phyloP scores from a whole-genome alignment of 164 flowering plant genomes.

The Chloranthus sessilifolius region DNA sequence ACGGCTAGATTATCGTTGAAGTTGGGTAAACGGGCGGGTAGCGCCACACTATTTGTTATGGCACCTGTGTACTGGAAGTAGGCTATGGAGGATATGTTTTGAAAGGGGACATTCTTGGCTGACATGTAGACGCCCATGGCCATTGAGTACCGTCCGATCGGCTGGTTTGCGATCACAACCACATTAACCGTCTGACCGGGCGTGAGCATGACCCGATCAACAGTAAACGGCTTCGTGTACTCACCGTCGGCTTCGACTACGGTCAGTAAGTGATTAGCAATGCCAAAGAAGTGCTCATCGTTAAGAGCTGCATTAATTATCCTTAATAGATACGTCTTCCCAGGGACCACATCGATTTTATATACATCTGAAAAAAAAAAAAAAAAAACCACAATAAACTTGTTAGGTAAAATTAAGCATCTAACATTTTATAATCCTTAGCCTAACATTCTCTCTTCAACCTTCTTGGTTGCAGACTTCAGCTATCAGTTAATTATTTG shows the following conservation, averaged over 20 bases:
- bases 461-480: too few relatives aligned
- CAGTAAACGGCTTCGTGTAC: conserved; percentile 59
- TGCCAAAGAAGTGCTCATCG: conserved; percentile 53
- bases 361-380: conserved; percentile 29
- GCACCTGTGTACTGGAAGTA: conserved; percentile 47
- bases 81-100: conserved; percentile 37
- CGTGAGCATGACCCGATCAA: conserved; percentile 46
- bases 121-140: conserved; percentile 56
- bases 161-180: conserved; percentile 51
- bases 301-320: conserved; percentile 59
- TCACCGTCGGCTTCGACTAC: conserved; percentile 61
- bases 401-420: too few relatives aligned
- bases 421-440: too few relatives aligned
- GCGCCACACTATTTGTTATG: conserved; percentile 15
- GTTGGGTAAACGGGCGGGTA: conserved; percentile 39
- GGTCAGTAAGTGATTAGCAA: conserved; percentile 61
- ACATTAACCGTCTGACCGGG: conserved; percentile 70
- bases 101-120: conserved; percentile 32
- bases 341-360: conserved; percentile 40
- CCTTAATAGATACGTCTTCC: conserved; percentile 63
- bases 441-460: too few relatives aligned
- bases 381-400: too few relatives aligned
- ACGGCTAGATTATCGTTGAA: conserved; percentile 42
- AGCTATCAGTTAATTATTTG: too few relatives aligned
- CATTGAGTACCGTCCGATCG: conserved; percentile 48